Percentiles rank a stretch among this genome's conserved stretches.
Conservation (phyloP, 2,329 filamentous ascomycete genomes). For the Calonectria naviculata region DNA sequence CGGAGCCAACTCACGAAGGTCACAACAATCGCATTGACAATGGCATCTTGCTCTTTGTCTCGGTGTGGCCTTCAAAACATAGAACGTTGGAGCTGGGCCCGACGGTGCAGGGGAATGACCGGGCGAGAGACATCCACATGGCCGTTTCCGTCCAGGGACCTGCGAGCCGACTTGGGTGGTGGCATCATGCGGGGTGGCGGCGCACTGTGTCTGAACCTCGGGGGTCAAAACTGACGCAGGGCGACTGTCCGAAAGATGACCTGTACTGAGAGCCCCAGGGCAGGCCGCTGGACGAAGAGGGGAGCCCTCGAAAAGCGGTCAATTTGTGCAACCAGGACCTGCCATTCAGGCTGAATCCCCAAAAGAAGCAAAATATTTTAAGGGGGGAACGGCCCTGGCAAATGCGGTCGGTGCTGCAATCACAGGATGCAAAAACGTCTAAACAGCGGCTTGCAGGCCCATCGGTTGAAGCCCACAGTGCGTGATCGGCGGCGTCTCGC, state of each 20-base stretch:
- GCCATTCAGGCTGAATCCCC: background rate
- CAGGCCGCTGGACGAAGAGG: constrained; percentile 11
- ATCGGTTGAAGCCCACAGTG: constrained; percentile 32
- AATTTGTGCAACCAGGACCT: constrained; percentile 23
- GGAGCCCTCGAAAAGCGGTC: constrained; percentile 25
- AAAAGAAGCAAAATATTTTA: constrained; percentile 1
- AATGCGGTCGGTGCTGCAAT: background rate
- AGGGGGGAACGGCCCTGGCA: constrained; percentile 10
- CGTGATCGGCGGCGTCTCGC: constrained; percentile 28
- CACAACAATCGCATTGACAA: constrained; percentile 10
- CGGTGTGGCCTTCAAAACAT: constrained; percentile 13
- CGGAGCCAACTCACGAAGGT: background rate
- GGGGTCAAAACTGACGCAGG: constrained; percentile 24
- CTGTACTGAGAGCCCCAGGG: constrained; percentile 13
- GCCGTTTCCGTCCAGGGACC: constrained; percentile 32
- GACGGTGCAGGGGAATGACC: constrained; percentile 4
- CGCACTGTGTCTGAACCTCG: constrained; percentile 36
- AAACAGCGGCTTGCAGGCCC: background rate
- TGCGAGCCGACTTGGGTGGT: constrained; percentile 18
- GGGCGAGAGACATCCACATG: constrained; percentile 21
- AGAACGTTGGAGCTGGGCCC: constrained; percentile 12
- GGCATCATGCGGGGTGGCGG: constrained; percentile 41
- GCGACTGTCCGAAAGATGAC: constrained; percentile 10
- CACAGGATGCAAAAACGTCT: constrained; percentile 1
- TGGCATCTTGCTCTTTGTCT: constrained; percentile 8